Evolutionary conservation across 2,329 filamentous ascomycete genomes (phyloP), one percentile per base, ranked within the genome.

Genomic region (Arthrobotrys entomopaga): DNA sequence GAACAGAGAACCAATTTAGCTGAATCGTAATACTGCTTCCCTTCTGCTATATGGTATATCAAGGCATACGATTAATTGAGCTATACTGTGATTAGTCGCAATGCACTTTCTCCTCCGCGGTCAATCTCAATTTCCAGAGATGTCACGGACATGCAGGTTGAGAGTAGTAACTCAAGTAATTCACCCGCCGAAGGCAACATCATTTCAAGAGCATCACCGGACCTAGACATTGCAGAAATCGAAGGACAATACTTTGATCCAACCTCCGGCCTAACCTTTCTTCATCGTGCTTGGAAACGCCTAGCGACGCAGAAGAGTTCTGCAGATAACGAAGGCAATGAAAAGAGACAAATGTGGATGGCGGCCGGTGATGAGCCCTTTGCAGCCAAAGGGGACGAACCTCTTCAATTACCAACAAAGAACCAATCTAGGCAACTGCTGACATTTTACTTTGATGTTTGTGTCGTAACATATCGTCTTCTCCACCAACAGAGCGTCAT

Each of bases 281-380:
- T 91, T 83, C 77, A 90, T 80, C 88, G 89, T 84, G 83, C 89
- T 84, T 83, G 90, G 88, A 80, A 90, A 84, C 81, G 89, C 84
- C 65, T 91, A 78, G 76, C 88, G 83, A 52, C 88, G 84, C 58
- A 88, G 84, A 82, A 82, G 46, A 80, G 76, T 16, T 80, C 80
- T 0, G 78, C 79, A 2, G 81, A 82, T 22, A 82, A 82, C 26
- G 85, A 86, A 16, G 81, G 82, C 0, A 80, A 86, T 0, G 83
- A 69, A 43, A 69, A 61, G 42, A 53, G 65, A 42, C 65, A 69
- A 29, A 69, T 69, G 65, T 69, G 65, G 65, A 69, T 83, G 65
- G 82, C 82, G 71, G 85, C 85, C 22, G 85, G 85, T 0, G 85
- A 87, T 75, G 84, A 82, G 20, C 85, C 85, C 1, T 83, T 86